Conservation (phyloP, 192 early-diverging fungal species). For the Glomus cerebriforme region DNA sequence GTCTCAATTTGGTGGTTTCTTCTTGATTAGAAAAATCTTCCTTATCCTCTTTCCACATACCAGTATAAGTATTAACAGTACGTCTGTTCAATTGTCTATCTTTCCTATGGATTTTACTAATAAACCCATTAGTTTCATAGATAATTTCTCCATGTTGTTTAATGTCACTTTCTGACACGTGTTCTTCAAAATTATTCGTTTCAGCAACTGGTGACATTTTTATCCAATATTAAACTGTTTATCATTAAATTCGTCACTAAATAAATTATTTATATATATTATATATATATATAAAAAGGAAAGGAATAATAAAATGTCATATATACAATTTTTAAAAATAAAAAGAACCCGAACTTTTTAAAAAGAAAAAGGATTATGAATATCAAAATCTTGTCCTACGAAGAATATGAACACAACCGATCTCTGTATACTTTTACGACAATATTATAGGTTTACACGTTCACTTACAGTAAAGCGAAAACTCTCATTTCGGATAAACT, state of each 20-base stretch:
- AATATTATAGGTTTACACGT: too few species aligned
- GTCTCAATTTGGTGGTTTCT: constrained; percentile 37
- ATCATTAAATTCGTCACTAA: too few species aligned
- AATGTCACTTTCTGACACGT: neutral
- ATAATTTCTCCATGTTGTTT: constrained; percentile 44
- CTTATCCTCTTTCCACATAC: constrained; percentile 43
- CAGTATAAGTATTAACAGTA: constrained; percentile 37
- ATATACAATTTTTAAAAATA: too few species aligned
- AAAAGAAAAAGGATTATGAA: neutral
- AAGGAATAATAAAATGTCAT: too few species aligned
- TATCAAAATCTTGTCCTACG: too few species aligned
- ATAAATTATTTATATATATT: too few species aligned
- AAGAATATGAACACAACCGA: too few species aligned
- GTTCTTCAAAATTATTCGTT: constrained; percentile 1
- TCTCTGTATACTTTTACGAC: too few species aligned
- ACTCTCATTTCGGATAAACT: too few species aligned
- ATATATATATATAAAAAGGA: too few species aligned
- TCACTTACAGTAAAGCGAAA: too few species aligned
- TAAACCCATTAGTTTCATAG: constrained; percentile 38
- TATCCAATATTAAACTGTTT: neutral
- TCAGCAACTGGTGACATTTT: neutral
- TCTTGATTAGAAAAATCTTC: constrained; percentile 41
- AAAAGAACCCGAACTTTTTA: too few species aligned
- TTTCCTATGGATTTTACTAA: constrained; percentile 42
- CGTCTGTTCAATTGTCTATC: constrained; percentile 35